Percentiles rank a stretch among this genome's conserved stretches.
Conservation (phyloP, 164 flowering plant species). For the Protea cynaroides region DNA sequence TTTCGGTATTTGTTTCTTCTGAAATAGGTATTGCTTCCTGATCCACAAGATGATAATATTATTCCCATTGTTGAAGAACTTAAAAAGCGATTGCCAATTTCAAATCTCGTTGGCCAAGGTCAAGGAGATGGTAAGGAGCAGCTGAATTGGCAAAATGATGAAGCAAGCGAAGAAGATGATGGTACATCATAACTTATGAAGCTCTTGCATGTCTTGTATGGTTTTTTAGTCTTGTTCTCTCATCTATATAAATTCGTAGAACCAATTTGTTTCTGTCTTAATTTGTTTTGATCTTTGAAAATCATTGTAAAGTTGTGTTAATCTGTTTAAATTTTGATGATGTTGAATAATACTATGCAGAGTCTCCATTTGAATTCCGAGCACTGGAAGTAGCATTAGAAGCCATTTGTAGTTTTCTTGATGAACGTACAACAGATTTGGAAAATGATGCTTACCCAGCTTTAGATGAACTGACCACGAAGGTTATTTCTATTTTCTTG, state of each 20-base stretch:
- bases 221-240: neutral
- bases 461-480: constrained; percentile 85
- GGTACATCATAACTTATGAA: constrained; percentile 28
- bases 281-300: neutral
- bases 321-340: constrained; percentile 2
- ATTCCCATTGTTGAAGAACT: constrained; percentile 89
- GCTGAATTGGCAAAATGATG: constrained; percentile 44
- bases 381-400: constrained; percentile 93
- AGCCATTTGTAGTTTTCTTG: constrained; percentile 88
- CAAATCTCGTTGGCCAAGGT: constrained; percentile 21
- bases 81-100: constrained; percentile 57
- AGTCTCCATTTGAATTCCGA: constrained; percentile 94
- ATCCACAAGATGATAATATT: constrained; percentile 83
- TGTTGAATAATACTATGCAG: constrained; percentile 28
- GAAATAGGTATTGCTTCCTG: constrained; percentile 73
- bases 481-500: constrained; percentile 27
- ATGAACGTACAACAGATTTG: constrained; percentile 82
- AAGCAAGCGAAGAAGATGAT: constrained; percentile 62
- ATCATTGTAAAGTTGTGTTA: constrained; percentile 4
- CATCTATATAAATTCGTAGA: neutral
- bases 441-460: constrained; percentile 95
- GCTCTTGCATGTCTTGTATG: neutral
- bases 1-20: constrained; percentile 6
- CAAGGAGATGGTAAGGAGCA: constrained; percentile 52
- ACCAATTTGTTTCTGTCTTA: neutral